Evolutionary conservation across 208 protist species (phyloP), one percentile per base, ranked within the genome.

Genomic region (Naegleria lovaniensis): DNA sequence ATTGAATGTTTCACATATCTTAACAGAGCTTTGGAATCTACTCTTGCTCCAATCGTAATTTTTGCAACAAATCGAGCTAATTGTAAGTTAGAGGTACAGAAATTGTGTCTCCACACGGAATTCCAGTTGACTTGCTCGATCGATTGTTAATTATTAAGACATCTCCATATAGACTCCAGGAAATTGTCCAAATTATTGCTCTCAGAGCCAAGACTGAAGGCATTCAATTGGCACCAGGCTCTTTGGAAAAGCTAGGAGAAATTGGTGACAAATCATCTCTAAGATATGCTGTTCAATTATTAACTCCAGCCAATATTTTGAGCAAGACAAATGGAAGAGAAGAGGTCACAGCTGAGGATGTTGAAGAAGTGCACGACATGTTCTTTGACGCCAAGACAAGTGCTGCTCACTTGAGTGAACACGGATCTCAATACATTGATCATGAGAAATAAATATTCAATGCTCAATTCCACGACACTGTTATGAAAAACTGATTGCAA

Each of bases 1-100:
- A 98, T 99, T 91, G 99, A 99, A 95, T 99, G 99, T 95, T 99
- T 99, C 95, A 99, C 99, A 13, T 99, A 98, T 93, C 95, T 99
- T 0, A 99, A 99, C 95, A 97, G 99, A 85, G 99, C 99, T 19
- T 95, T 99, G 5, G 99, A 99, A 93, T 99, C 98, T 0, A 98
- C 97, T 0, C 94, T 99, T 6, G 98, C 99, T 33, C 99, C 99
- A 39, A 99, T 99, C 84, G 98, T 99, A 75, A 99, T 99, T 90
- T 99, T 99, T 92, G 99, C 99, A 55, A 99, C 99, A 76, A 99
- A 99, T 94, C 93, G 99, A 84, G 99, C 99, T 25, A 97, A 97
- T 83, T 99, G 95, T 93, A 95, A 94, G 84, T 98, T 90, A 96
- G 98, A 85, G 99, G 99, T 51, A 99, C 99, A 0, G 98, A 99